These are phyloP conservation scores for Corynascus novoguineensis DNA, from an alignment of 495 filamentous ascomycete species.

Conservation along the genomic window DNA sequence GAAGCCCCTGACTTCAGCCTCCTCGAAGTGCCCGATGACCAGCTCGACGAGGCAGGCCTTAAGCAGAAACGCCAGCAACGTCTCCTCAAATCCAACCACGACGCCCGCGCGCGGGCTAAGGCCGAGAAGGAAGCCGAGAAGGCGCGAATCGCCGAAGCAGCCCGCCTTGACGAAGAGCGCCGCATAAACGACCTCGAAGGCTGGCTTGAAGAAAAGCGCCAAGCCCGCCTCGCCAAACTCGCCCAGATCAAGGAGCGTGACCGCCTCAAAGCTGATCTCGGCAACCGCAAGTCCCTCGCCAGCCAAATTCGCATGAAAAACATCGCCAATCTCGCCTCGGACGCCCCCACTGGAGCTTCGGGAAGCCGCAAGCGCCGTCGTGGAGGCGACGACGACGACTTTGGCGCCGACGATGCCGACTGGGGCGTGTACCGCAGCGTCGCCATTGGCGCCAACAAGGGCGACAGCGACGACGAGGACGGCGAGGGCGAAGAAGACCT, in stretches of 20 bases:
- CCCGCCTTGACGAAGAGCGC: conserved; percentile 74
- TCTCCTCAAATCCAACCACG: conserved; percentile 87
- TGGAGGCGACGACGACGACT: conserved; percentile 77
- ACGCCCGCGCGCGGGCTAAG: conserved; percentile 84
- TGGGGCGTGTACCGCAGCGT: conserved; percentile 95
- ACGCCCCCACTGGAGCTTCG: conserved; percentile 55
- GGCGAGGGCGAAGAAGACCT: conserved; percentile 92
- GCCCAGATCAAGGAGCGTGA: conserved; percentile 89
- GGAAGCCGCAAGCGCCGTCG: conserved; percentile 71
- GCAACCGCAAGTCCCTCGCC: conserved; percentile 92
- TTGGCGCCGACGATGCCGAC: conserved; percentile 95
- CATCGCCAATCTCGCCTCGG: conserved; percentile 92
- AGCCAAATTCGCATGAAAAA: conserved; percentile 97
- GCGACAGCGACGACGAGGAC: conserved; percentile 62
- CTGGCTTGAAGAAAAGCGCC: conserved; percentile 79
- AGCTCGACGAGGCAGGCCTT: conserved; percentile 81
- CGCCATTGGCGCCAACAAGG: conserved; percentile 60
- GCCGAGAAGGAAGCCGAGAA: conserved; percentile 92
- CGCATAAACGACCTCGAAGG: conserved; percentile 75
- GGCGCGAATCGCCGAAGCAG: conserved; percentile 72
- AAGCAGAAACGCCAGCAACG: conserved; percentile 90
- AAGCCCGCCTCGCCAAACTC: conserved; percentile 66
- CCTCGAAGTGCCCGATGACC: conserved; percentile 83
- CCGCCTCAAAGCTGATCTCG: conserved; percentile 82
- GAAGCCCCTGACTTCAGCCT: conserved; percentile 80